Evolutionary conservation across 305 asterid genomes (phyloP).

Genomic region (Rubia tinctorum): DNA sequence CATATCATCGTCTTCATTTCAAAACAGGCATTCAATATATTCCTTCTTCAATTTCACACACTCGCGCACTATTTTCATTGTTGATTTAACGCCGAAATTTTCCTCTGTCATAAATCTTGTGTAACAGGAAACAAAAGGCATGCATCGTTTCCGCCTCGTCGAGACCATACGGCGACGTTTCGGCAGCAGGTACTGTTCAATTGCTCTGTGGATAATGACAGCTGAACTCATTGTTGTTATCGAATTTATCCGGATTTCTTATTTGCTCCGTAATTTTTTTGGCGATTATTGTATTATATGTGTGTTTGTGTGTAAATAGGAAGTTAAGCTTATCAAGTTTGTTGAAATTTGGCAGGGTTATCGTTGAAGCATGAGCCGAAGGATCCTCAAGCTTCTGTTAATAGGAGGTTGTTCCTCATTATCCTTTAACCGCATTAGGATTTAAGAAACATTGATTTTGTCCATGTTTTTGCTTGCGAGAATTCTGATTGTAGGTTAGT

Average conservation of each 20-base stretch:
- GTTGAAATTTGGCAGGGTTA: conserved; percentile 44
- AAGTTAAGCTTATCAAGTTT: conserved; percentile 1
- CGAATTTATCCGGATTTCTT: neutral
- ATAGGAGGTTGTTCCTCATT: conserved; percentile 45
- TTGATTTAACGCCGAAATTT: neutral
- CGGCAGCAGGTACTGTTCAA: conserved; percentile 34
- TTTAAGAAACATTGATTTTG: neutral
- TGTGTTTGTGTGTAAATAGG: neutral
- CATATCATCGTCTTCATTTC: conserved; percentile 18
- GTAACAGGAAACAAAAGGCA: conserved; percentile 36
- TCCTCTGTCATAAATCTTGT: neutral
- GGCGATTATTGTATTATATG: neutral
- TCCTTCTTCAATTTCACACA: neutral
- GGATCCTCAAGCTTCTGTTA: conserved; percentile 29
- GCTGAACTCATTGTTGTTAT: neutral
- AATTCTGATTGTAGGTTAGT: neutral
- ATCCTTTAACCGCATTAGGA: conserved; percentile 13
- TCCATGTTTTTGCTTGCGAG: neutral
- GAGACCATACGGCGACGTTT: conserved; percentile 50
- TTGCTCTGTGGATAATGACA: conserved; percentile 2
- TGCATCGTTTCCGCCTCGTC: conserved; percentile 41
- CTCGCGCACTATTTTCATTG: neutral
- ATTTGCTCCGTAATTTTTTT: neutral
- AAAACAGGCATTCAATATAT: conserved; percentile 30
- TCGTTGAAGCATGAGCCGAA: conserved; percentile 42